Conservation (phyloP, 352 stramenopile species). For the Pythium vanterpoolii region DNA sequence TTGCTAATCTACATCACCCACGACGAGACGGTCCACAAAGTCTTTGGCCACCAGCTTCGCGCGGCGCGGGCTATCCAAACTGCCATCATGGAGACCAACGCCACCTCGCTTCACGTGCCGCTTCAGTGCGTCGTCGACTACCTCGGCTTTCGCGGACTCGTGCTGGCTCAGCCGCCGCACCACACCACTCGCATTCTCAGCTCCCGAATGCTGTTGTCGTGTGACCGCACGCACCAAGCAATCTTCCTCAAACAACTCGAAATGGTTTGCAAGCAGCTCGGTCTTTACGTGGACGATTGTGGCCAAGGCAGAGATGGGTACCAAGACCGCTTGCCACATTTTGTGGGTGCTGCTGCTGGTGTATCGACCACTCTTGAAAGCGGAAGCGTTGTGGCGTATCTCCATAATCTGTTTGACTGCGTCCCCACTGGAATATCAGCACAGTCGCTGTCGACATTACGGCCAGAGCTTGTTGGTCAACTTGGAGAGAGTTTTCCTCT, state of each 20-base stretch:
- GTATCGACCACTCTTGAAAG: not conserved
- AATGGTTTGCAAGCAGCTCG: not conserved
- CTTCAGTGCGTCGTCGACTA: conserved; percentile 65
- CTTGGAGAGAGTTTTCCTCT: conserved; percentile 36
- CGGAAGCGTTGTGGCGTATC: not conserved
- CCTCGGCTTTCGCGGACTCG: conserved; percentile 46
- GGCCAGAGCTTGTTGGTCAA: conserved; percentile 47
- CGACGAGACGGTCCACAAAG: conserved; percentile 10
- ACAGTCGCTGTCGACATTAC: conserved; percentile 19
- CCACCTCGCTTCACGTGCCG: conserved; percentile 30
- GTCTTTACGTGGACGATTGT: not conserved
- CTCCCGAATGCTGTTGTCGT: conserved; percentile 21
- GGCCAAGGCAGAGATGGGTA: not conserved
- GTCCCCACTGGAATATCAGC: not conserved
- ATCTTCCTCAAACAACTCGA: not conserved
- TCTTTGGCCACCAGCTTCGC: conserved; percentile 52
- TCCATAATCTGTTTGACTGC: conserved; percentile 9
- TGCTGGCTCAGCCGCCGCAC: conserved; percentile 26
- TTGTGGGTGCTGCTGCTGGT: not conserved
- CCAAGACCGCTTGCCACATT: conserved; percentile 5
- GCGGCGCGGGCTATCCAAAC: conserved; percentile 34
- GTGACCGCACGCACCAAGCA: not conserved
- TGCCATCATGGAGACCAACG: conserved; percentile 1
- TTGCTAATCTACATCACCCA: conserved; percentile 36
- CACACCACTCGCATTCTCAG: not conserved